Evolutionary conservation across 345 rosid species (phyloP), one percentile per base, ranked within the genome.

Genomic region (Rhizophora apiculata): DNA sequence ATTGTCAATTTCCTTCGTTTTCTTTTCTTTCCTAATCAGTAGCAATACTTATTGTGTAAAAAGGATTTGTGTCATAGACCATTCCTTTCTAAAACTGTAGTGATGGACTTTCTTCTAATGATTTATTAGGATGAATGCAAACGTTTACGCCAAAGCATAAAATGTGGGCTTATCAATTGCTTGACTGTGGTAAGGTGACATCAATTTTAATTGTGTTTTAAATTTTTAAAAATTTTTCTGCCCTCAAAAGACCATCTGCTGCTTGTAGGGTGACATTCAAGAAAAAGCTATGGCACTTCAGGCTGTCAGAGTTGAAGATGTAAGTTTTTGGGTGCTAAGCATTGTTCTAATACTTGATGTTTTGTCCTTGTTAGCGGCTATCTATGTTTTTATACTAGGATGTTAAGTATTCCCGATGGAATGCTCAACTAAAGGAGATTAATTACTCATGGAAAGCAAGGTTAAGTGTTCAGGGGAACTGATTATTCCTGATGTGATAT

Each of bases 101-200:
- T 59, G 65, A 53, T 34, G 48, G 29, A 67, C 60, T 59, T 65
- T 58, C 52, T 62, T 68, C 18, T 53, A 49, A 39, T 76, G 53
- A 63, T 78, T 56, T 83, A 31, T 74, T 76, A 96, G 99, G 99
- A 96, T 79, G 99, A 96, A 87, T 92, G 97, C 82, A 92, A 90
- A 77, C 97, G 99, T 16, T 82, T 96, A 51, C 94, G 95, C 67
- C 99, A 96, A 79, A 92, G 99, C 88, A 96, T 96, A 70, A 96
- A 90, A 74, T 92, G 97, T 79, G 96, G 97, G 76, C 85, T 96
- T 65, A 88, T 92, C 78, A 85, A 84, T 72, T 87, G 95, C 68
- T 74, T 96, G 77, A 89, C 91, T 52, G 97, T 96, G 96, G 98
- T 96, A 89, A 80, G 68, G 51, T 48, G 54, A n/a, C 66, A 43